Evolutionary conservation across 2,329 filamentous ascomycete genomes (phyloP), one percentile per base, ranked within the genome.

Genomic region (Elsinoe ampelina): DNA sequence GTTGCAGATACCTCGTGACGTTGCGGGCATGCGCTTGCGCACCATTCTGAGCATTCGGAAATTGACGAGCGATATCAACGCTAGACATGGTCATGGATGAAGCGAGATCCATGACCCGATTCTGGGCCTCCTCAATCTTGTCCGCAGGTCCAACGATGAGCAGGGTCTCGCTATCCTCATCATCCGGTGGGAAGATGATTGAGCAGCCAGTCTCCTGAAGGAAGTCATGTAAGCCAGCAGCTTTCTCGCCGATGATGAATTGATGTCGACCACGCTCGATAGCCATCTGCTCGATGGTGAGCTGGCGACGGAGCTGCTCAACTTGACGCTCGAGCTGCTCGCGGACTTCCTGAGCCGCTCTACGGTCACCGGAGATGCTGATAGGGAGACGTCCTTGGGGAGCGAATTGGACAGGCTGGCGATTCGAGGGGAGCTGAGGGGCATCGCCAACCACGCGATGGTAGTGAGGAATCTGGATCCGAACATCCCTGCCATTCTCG

Each of bases 211-310:
- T 97, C 66, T 95, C 83, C 45, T 84, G 80, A 62, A 96, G 83
- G 76, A 98, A 96, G 45, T 95, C 83, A 58, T 96, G 83, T 34
- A 89, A 77, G 15, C 88, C 84, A 60, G 87, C 80, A 60, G 88
- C 90, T 60, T 85, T 81, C 60, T 92, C 84, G 54, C 92, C 92
- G 61, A 95, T 84, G 67, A 98, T 93, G 76, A 96, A 97, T 70
- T 95, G 91, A 70, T 97, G 93, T 54, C 89, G 84, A 50, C 89
- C 89, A 60, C 86, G 85, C 70, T 92, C 87, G 63, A 97, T 89
- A 5, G 86, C 81, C 41, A 90, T 76, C 70, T 95, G 85, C 63
- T 93, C 83, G 50, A 93, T 76, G 41, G 85, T 82, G 51, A 97
- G 77, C 68, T 88, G 83, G 58, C 82, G 81, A 63, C 85, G 83